Evolutionary conservation across 768 basidiomycete species (phyloP), one percentile per base, ranked within the genome.

Genomic region (Pleurotus eryngii): DNA sequence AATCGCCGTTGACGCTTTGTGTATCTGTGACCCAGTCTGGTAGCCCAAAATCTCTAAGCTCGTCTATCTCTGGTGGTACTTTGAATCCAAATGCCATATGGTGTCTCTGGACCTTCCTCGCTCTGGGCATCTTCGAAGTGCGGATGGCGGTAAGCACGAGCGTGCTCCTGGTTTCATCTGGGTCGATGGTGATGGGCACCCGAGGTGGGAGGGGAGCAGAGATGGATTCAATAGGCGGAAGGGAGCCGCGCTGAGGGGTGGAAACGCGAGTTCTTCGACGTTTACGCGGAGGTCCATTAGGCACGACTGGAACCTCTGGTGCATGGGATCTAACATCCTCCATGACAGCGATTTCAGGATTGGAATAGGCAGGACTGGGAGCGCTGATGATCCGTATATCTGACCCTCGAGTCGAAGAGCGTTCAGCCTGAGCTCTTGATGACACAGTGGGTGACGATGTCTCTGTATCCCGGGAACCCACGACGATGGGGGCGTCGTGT

Each of bases 41-140:
- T 38, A 85, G 68, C 61, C 79, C 76, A 62, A 81, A 89, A 43
- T 87, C 85, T 59, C 69, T 73, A 27, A 71, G 58, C 54, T 79
- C 76, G 58, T 78, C 77, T 38, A 84, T 58, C 37, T 74, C 78
- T 1, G 65, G 62, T 4, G 81, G 82, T n/a, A 87, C 72, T 60
- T 81, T 78, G 43, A 74, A 72, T 0, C 88, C 87, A 64, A 88
- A 90, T 7, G 86, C 83, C 14, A 74, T 77, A 42, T 79, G 69
- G 60, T 81, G 77, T 57, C 86, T 75, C 60, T 78, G 76, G 9
- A 81, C 77, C 64, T 81, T 79, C 55, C 82, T 71, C 20, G 74
- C 70, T 17, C 72, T 73, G 12, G 76, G 77, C 43, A 74, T 71
- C 8, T 70, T 68, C 49, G 77, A 73, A 57, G 69, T 78, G 24